phyloP scores from a whole-genome alignment of 345 rosid genomes.

The Corchorus olitorius region DNA sequence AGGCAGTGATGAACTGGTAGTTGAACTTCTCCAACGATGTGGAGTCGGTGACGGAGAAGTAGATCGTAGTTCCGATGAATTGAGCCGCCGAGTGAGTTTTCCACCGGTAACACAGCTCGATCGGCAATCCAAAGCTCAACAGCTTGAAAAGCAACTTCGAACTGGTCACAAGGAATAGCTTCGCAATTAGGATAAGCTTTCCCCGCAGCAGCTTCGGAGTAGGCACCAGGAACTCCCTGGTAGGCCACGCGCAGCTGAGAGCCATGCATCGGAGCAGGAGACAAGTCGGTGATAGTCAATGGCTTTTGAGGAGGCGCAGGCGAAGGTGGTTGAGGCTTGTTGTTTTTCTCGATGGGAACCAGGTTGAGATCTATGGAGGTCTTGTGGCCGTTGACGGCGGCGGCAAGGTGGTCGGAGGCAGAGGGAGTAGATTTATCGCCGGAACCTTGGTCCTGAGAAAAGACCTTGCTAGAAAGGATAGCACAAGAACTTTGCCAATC shows the following conservation, averaged over 20 bases:
- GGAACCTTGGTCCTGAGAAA: conserved; percentile 17
- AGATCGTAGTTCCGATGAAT: conserved; percentile 96
- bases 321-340: conserved; percentile 19
- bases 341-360: conserved; percentile 47
- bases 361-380: conserved; percentile 51
- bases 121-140: conserved; percentile 99
- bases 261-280: conserved; percentile 94
- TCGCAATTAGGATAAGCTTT: conserved; percentile 93
- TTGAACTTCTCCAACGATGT: conserved; percentile 97
- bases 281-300: conserved; percentile 65
- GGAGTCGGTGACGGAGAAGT: conserved; percentile 95
- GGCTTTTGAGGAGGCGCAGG: conserved; percentile 43
- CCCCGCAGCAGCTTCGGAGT: conserved; percentile 96
- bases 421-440: conserved; percentile 15
- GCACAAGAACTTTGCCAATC: conserved; percentile 32
- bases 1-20: conserved; percentile 94
- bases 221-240: conserved; percentile 98
- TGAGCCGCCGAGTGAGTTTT: conserved; percentile 95
- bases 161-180: conserved; percentile 96
- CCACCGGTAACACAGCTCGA: conserved; percentile 90
- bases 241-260: conserved; percentile 86
- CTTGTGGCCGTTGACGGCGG: conserved; percentile 29
- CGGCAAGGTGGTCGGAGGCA: neutral
- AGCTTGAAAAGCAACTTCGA: conserved; percentile 94
- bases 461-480: conserved; percentile 23